Conservation (phyloP, 306 rosid genomes). For the Ammopiptanthus mongolicus region DNA sequence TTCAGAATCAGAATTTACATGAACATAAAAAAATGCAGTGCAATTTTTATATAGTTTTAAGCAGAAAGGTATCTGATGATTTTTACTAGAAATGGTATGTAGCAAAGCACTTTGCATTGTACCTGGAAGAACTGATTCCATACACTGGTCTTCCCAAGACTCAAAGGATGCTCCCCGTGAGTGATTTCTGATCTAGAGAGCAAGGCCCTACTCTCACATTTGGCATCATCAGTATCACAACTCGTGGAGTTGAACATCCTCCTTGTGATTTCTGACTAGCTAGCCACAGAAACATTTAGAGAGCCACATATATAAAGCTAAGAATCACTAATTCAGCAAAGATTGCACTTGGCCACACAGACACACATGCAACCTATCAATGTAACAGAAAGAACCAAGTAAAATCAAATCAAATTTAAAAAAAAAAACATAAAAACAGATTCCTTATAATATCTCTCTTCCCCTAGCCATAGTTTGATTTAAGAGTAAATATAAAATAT, state of each 20-base stretch:
- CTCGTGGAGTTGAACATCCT: constrained; percentile 52
- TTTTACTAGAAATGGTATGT: background rate
- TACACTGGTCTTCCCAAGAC: constrained; percentile 91
- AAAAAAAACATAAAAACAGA: background rate
- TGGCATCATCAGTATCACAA: constrained; percentile 55
- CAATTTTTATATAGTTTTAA: background rate
- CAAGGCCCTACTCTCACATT: constrained; percentile 46
- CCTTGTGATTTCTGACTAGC: constrained; percentile 98
- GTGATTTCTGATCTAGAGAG: constrained; percentile 89
- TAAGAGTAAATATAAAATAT: background rate
- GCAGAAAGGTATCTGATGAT: background rate
- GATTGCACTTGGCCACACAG: background rate
- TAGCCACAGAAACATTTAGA: constrained; percentile 91
- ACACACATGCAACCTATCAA: background rate
- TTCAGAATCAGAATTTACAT: background rate
- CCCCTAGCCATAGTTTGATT: background rate
- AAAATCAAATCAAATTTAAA: background rate
- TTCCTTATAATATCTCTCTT: background rate
- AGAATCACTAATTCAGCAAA: constrained; percentile 15
- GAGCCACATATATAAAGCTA: constrained; percentile 34
- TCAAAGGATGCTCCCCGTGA: constrained; percentile 95
- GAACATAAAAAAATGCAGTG: background rate
- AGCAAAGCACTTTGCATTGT: constrained; percentile 3
- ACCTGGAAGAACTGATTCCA: constrained; percentile 99
- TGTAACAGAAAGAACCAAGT: background rate